Evolutionary conservation across 495 filamentous ascomycete species (phyloP).

Genomic region (Mytilinidion resinicola): DNA sequence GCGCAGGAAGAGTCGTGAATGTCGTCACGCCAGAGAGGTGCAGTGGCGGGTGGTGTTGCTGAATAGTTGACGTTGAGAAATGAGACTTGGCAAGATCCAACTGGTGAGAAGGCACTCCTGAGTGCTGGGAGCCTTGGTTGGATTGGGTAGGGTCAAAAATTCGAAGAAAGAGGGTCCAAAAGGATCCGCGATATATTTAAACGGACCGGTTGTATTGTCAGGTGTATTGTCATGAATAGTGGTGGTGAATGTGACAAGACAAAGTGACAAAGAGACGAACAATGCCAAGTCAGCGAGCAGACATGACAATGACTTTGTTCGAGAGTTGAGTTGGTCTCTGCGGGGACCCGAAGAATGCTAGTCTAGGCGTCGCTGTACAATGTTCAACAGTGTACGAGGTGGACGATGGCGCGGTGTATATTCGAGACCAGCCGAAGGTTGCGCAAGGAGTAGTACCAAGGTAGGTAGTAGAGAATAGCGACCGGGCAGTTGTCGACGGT

Average conservation of each 20-base stretch:
- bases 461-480: neutral
- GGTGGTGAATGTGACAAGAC: neutral
- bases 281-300: constrained; percentile 10
- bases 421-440: neutral
- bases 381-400: neutral
- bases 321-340: constrained; percentile 2
- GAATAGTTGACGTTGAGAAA: neutral
- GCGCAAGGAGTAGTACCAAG: neutral
- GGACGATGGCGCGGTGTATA: neutral
- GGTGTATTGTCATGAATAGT: constrained; percentile 5
- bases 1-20: no score
- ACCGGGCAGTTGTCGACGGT: neutral
- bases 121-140: neutral
- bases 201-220: neutral
- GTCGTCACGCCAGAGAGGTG: no score
- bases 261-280: neutral
- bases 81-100: neutral
- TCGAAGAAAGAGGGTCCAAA: neutral
- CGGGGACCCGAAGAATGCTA: neutral
- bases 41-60: no score
- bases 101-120: constrained; percentile 2
- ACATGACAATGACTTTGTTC: constrained; percentile 14
- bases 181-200: neutral
- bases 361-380: constrained; percentile 3
- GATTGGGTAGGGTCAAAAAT: neutral